A percentile compares a stretch with the other conserved stretches of the same genome.
These are phyloP conservation scores for Gossypium bickii DNA, from an alignment of 345 rosid species.

Conservation along the genomic window DNA sequence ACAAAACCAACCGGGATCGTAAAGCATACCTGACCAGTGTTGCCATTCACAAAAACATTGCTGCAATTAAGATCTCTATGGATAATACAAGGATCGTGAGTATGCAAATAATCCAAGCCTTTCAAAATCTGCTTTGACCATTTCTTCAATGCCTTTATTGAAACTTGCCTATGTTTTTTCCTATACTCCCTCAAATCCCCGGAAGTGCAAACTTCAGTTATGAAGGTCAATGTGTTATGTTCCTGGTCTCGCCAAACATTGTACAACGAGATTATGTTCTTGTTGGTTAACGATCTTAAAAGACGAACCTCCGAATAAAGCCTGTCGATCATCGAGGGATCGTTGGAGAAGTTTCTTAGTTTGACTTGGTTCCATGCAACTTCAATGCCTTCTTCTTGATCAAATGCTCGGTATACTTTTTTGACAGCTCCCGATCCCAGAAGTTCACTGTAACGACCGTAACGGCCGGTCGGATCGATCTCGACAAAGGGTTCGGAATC, in stretches of 20 bases:
- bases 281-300: slow-evolving; percentile 41
- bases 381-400: slow-evolving; percentile 85
- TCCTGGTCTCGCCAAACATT: slow-evolving; percentile 59
- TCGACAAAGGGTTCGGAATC: slow-evolving; percentile 68
- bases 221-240: slow-evolving; percentile 58
- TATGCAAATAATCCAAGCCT: slow-evolving; percentile 73
- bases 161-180: slow-evolving; percentile 74
- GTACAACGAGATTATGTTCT: slow-evolving; percentile 56
- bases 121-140: slow-evolving; percentile 82
- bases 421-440: slow-evolving; percentile 72
- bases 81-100: slow-evolving; percentile 74
- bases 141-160: slow-evolving; percentile 75
- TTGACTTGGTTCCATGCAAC: slow-evolving; percentile 95
- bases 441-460: slow-evolving; percentile 64
- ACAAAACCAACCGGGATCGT: background rate
- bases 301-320: slow-evolving; percentile 68
- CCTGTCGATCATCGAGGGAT: slow-evolving; percentile 60
- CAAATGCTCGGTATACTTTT: slow-evolving; percentile 81
- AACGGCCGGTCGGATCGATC: slow-evolving; percentile 69
- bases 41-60: slow-evolving; percentile 82
- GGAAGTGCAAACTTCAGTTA: slow-evolving; percentile 86
- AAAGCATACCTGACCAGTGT: slow-evolving; percentile 62
- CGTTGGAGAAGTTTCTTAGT: slow-evolving; percentile 45
- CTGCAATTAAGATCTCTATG: slow-evolving; percentile 91
- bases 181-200: slow-evolving; percentile 78